A percentile compares a stretch with the other conserved stretches of the same genome.
phyloP scores from a whole-genome alignment of 2,329 filamentous ascomycete species.

The Helminthosporium solani region DNA sequence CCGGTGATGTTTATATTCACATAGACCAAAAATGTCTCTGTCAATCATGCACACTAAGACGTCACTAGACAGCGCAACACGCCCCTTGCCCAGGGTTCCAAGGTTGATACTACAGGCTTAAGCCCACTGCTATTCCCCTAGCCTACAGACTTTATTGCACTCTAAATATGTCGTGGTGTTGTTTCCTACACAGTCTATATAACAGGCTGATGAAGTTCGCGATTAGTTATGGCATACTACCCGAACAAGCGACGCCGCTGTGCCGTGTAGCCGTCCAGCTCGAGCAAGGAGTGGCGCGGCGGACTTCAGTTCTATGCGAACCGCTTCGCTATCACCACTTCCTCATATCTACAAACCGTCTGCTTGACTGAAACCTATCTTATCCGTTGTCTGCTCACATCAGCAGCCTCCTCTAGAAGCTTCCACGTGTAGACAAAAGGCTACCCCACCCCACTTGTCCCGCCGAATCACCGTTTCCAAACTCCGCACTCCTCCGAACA shows the following conservation, averaged over 20 bases:
- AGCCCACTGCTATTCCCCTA: no score
- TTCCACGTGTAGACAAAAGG: constrained; percentile 5
- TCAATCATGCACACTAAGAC: no score
- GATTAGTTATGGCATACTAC: background rate
- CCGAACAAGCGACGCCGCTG: background rate
- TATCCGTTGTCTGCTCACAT: constrained; percentile 4
- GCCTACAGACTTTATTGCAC: no score
- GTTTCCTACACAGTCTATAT: no score
- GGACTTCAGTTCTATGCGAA: background rate
- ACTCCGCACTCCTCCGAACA: constrained; percentile 1
- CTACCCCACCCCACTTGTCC: constrained; percentile 1
- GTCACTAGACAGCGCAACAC: no score
- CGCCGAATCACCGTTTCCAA: constrained; percentile 5
- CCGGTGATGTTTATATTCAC: no score
- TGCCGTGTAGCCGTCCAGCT: background rate
- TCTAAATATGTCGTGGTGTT: no score
- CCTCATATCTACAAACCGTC: no score
- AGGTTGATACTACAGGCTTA: no score
- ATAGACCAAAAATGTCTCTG: no score
- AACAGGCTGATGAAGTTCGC: background rate
- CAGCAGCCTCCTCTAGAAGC: constrained; percentile 10
- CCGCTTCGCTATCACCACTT: background rate
- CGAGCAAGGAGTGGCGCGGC: background rate
- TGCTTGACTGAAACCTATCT: no score
- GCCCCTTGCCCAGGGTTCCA: no score